Evolutionary conservation across 176 grass and related monocot genomes (phyloP), one percentile per base, ranked within the genome.

Genomic region (Triticum dicoccoides): DNA sequence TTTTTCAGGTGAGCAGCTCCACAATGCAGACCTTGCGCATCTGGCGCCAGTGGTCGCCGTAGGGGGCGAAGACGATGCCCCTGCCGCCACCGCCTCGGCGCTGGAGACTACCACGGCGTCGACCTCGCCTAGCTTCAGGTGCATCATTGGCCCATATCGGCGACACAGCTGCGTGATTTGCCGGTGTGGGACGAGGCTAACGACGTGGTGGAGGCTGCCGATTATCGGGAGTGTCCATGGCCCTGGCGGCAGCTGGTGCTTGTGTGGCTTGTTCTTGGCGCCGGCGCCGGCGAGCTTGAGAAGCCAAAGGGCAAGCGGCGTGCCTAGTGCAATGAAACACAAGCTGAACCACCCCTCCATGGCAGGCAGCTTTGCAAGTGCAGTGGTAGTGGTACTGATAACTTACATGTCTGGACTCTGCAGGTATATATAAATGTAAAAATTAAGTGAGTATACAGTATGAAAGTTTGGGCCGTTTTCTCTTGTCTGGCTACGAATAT

Each of bases 171-270:
- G 15, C 4, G 3, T 7, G 65, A 80, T 61, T 0, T 18, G 32
- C 65, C 67, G 76, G 66, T 45, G 84, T 1, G 64, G 63, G 17
- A 70, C 52, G 14, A 45, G 9, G 37, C 76, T 20, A 14, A 47
- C 6, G 8, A 86, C 24, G 66, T 80, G 52, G 66, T 86, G 84
- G 52, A 56, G 39, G 52, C 66, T 72, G 18, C 77, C 84, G 37
- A 80, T 72, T 17, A 86, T 23, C 2, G 84, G 84, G 9, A 80
- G 84, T 0, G 24, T 32, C 84, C 66, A 80, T 80, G 84, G 84
- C 21, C 84, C 84, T 0, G 84, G 84, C 2, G 63, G 63, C 51
- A 54, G 51, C 5, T 65, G 63, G 4, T 11, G 61, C 63, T 29
- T 68, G 0, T 68, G 29, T 68, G 14, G 30, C 65, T 34, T 34